Conservation (phyloP, 2,329 filamentous ascomycete species). For the Nothopassalora personata region DNA sequence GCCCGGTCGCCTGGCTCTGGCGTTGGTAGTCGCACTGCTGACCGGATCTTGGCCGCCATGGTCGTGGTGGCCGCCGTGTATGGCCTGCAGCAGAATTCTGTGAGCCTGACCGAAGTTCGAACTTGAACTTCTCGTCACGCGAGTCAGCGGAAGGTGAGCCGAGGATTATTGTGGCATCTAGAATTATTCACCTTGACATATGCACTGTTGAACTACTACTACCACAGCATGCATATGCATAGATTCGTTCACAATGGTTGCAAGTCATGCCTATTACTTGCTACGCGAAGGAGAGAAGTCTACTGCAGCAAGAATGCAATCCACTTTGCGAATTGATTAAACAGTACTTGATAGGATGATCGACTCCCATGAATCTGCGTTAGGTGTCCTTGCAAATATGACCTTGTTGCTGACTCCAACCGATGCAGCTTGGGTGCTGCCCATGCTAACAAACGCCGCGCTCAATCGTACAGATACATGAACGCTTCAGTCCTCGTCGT, state of each 20-base stretch:
- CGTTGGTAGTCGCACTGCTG: conserved; percentile 25
- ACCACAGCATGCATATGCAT: no score
- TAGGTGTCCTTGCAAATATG: no score
- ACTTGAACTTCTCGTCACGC: not conserved
- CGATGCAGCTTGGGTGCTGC: not conserved
- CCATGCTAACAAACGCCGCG: not conserved
- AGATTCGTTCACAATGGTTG: no score
- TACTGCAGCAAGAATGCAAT: no score
- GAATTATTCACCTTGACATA: not conserved
- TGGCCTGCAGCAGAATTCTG: not conserved
- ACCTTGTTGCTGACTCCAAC: not conserved
- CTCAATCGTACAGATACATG: not conserved
- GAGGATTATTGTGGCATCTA: not conserved
- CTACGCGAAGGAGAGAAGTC: no score
- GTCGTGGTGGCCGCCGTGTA: not conserved
- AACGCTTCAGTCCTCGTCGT: conserved; percentile 42
- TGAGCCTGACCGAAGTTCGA: not conserved
- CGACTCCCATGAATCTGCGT: no score
- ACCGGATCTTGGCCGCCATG: conserved; percentile 24
- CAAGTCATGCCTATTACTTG: no score
- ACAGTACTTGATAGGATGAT: no score
- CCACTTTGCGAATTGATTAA: no score
- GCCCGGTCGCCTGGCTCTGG: conserved; percentile 19
- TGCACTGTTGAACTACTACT: no score
- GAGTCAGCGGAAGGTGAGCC: not conserved